phyloP scores from a whole-genome alignment of 495 filamentous ascomycete genomes.

The Podospora anserina region DNA sequence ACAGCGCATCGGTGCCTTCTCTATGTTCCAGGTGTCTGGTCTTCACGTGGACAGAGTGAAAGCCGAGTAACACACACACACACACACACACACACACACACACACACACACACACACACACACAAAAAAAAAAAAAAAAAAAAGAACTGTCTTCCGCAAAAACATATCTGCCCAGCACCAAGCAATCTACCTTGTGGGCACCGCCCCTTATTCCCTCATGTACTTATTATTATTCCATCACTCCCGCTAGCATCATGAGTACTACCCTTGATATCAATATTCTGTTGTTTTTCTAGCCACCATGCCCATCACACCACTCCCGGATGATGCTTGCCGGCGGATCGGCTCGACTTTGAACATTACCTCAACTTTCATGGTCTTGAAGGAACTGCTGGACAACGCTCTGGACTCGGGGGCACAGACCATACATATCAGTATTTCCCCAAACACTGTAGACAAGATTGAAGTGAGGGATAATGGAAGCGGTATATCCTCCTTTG shows the following conservation, averaged over 20 bases:
- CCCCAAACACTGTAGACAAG: constrained; percentile 71
- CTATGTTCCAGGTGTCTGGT: background rate
- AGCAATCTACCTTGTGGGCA: too few relatives aligned
- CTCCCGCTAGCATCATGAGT: too few relatives aligned
- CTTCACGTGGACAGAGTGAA: background rate
- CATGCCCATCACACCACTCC: background rate
- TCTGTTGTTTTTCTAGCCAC: background rate
- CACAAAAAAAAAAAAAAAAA: too few relatives aligned
- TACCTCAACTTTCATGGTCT: background rate
- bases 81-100: too few relatives aligned
- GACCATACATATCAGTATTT: constrained; percentile 68
- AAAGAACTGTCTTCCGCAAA: too few relatives aligned
- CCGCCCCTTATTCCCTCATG: too few relatives aligned
- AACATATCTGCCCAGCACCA: too few relatives aligned
- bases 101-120: too few relatives aligned
- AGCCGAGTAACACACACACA: too few relatives aligned
- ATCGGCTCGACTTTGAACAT: background rate
- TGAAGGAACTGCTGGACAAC: background rate
- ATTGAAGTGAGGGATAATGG: constrained; percentile 92
- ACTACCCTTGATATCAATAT: background rate
- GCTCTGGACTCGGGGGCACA: background rate
- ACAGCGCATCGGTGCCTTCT: background rate
- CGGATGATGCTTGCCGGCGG: background rate
- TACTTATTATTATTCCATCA: too few relatives aligned
- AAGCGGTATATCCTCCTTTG: constrained; percentile 67